Conservation (phyloP, 441 rosid species). For the Kokia cookei region DNA sequence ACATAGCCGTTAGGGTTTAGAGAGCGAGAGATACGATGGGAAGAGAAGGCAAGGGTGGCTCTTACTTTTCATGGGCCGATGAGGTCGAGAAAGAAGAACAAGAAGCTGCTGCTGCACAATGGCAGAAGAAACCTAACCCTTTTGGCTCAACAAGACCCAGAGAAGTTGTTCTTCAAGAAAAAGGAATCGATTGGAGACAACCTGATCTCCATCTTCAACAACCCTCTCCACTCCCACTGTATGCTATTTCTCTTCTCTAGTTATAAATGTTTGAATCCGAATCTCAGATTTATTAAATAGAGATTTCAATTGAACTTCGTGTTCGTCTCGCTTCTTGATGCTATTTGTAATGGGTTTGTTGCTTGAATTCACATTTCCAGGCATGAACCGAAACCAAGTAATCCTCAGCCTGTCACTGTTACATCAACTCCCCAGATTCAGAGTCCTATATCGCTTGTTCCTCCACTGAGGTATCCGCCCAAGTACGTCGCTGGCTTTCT, state of each 20-base stretch:
- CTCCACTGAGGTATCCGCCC: slow-evolving; percentile 16
- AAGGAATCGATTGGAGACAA: slow-evolving; percentile 20
- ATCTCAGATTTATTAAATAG: too few species aligned
- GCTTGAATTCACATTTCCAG: neutral
- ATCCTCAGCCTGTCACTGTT: neutral
- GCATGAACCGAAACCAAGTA: neutral
- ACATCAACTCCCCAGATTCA: neutral
- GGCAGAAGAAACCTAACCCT: slow-evolving; percentile 17
- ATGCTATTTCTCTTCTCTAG: neutral
- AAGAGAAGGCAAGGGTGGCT: slow-evolving; percentile 1
- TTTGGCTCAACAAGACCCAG: slow-evolving; percentile 24
- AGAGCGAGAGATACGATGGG: slow-evolving; percentile 3
- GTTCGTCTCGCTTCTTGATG: neutral
- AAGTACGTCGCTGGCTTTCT: neutral
- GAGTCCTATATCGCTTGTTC: slow-evolving; percentile 2
- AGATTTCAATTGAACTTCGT: too few species aligned
- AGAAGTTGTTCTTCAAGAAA: slow-evolving; percentile 18
- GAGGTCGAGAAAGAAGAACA: slow-evolving; percentile 27
- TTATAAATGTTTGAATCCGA: too few species aligned
- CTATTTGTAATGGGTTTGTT: neutral
- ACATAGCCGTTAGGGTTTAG: slow-evolving; percentile 10
- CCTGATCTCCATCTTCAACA: slow-evolving; percentile 7
- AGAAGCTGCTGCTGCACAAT: neutral
- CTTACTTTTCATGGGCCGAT: slow-evolving; percentile 21
- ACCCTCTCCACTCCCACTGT: neutral